These are phyloP conservation scores for Cutaneotrichosporon sp. DNA, from an alignment of 1,284 basidiomycete genomes.

Conservation along the genomic window DNA sequence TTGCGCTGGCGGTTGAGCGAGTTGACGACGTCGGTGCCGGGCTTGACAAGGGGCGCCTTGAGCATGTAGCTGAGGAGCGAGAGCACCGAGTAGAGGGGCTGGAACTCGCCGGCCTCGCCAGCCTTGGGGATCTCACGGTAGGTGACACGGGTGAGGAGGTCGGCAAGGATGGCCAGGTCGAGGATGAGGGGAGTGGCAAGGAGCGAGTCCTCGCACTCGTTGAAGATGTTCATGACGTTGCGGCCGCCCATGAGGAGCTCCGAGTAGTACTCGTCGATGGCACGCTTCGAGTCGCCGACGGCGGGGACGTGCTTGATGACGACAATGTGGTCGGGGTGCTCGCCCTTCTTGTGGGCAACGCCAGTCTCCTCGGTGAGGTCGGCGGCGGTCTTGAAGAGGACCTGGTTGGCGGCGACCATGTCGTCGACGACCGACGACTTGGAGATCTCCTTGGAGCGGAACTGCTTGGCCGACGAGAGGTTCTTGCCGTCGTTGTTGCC, in stretches of 20 bases:
- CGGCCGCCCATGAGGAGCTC: slow-evolving; percentile 68
- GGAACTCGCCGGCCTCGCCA: slow-evolving; percentile 61
- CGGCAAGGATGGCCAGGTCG: slow-evolving; percentile 89
- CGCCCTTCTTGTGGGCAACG: slow-evolving; percentile 58
- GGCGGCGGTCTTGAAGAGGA: slow-evolving; percentile 72
- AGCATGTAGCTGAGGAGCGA: slow-evolving; percentile 94
- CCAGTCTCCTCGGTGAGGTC: slow-evolving; percentile 59
- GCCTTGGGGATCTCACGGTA: slow-evolving; percentile 66
- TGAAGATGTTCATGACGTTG: slow-evolving; percentile 73
- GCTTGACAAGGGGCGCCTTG: slow-evolving; percentile 97
- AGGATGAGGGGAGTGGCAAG: slow-evolving; percentile 95
- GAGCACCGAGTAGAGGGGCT: slow-evolving; percentile 81
- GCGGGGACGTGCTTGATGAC: slow-evolving; percentile 85
- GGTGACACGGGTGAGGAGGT: slow-evolving; percentile 89
- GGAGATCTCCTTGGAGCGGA: slow-evolving; percentile 97
- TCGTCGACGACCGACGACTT: slow-evolving; percentile 97
- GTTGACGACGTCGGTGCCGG: slow-evolving; percentile 92
- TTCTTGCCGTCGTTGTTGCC: slow-evolving; percentile 98
- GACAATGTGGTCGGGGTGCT: slow-evolving; percentile 94
- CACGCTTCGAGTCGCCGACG: slow-evolving; percentile 90
- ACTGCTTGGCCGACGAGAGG: slow-evolving; percentile 87
- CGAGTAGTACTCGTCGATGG: slow-evolving; percentile 98
- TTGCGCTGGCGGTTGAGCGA: slow-evolving; percentile 91
- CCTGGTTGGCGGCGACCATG: slow-evolving; percentile 88
- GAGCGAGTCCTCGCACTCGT: slow-evolving; percentile 96